Base-by-base conservation (phyloP, 441 rosid species). In the Omphalea diandra region DNA sequence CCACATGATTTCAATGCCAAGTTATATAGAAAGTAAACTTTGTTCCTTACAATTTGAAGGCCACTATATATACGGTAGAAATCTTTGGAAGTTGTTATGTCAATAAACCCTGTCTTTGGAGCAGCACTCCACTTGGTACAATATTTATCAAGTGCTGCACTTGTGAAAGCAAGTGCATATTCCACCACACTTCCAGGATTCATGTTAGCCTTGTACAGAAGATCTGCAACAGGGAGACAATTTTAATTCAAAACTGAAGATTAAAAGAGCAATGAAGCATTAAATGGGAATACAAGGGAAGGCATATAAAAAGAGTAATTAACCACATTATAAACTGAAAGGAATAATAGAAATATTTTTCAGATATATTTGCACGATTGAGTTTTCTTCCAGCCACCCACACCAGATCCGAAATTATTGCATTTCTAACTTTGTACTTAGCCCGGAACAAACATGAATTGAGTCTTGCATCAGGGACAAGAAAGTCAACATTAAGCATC, bases 151-250 rank as follows among this genome's bases (percentile, higher is more conserved):
- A 96, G 83, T 1, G 98, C 90, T 0, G 98, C 98, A 75, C 95
- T 93, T 2, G 99, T 91, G 78, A 93, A 96, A 61, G 99, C 98
- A 83, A 96, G 99, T 71, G 99, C 89, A 70, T 96, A 93, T 81
- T 96, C 98, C 75, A 96, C 87, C 65, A 96, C 94, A 68, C 98
- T 96, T 65, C 98, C 98, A 36, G 88, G 83, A 75, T 90, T 96
- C 76, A 93, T 79, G 79, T 90, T 96, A 65, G 97, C 98, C 85
- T 96, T 93, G 79, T 96, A 93, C 80, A 96, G 76, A 72, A 96
- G 90, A 90, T 93, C 98, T 91, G 87, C 80, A 82, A 67, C 67
- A 61, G 26, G 55, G 69, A 68, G 27, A 62, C 36, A 76, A 71
- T 64, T 60, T 54, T 68, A 60, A 62, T 43, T n/a, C 60, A 27